Percentiles rank a stretch among this genome's conserved stretches.
Conservation (phyloP, 1,139 yeast species). For the Blastobotrys proliferans region DNA sequence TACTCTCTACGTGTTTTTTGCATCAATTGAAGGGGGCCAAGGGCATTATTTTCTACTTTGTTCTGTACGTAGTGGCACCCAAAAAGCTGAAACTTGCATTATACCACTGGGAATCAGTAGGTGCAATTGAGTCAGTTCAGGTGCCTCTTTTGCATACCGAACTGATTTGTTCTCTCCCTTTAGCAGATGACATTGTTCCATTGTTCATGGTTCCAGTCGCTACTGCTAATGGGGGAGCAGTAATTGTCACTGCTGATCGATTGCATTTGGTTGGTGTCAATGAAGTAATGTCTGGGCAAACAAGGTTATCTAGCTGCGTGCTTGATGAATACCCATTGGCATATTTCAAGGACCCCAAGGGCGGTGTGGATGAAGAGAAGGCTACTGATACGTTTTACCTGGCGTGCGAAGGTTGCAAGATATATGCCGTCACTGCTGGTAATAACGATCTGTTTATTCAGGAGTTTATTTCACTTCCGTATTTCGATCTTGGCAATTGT, state of each 20-base stretch:
- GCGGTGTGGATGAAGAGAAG: not conserved
- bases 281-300: slow-evolving; percentile 23
- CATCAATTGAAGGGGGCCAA: slow-evolving; percentile 14
- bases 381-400: slow-evolving; percentile 18
- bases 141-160: no score
- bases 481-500: slow-evolving; percentile 18
- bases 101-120: slow-evolving; percentile 18
- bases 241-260: slow-evolving; percentile 16
- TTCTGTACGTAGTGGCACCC: slow-evolving; percentile 11
- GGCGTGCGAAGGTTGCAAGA: slow-evolving; percentile 16
- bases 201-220: slow-evolving; percentile 22
- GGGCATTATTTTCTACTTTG: slow-evolving; percentile 15
- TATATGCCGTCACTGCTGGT: slow-evolving; percentile 17
- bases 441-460: slow-evolving; percentile 6
- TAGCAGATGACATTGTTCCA: slow-evolving; percentile 19
- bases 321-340: slow-evolving; percentile 10
- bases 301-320: not conserved
- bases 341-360: slow-evolving; percentile 11
- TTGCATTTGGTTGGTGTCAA: slow-evolving; percentile 19
- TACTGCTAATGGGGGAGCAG: slow-evolving; percentile 18
- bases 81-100: slow-evolving; percentile 12
- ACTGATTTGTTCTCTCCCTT: slow-evolving; percentile 6
- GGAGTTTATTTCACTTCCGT: slow-evolving; percentile 12
- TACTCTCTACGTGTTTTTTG: slow-evolving; percentile 16
- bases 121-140: slow-evolving; percentile 4